Percentiles rank a stretch among this genome's conserved stretches.
phyloP scores from a whole-genome alignment of 257 asterid genomes.

The Solanum medicagineum region DNA sequence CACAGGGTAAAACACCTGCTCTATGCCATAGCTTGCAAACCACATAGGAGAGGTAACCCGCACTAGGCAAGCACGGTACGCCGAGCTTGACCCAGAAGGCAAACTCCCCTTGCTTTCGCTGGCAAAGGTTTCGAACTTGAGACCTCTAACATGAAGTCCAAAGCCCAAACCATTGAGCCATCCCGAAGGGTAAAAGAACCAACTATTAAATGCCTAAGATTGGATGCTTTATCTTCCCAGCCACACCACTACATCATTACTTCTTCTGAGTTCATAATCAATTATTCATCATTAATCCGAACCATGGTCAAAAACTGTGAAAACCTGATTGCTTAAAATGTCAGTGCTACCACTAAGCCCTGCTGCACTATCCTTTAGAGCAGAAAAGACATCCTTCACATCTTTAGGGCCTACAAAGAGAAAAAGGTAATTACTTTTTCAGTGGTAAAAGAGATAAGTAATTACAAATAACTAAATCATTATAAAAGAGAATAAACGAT shows the following conservation, averaged over 20 bases:
- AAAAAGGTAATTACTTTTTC: constrained; percentile 5
- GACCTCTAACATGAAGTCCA: too few species aligned
- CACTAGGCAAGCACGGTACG: too few species aligned
- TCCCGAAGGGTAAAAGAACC: too few species aligned
- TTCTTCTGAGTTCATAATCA: background rate
- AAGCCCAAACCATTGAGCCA: too few species aligned
- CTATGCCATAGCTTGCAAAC: too few species aligned
- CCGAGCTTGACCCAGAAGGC: too few species aligned
- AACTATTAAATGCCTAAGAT: background rate
- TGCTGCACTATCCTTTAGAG: constrained; percentile 54
- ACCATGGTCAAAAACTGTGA: background rate
- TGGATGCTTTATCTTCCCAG: background rate
- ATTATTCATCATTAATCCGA: background rate
- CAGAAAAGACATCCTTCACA: constrained; percentile 54
- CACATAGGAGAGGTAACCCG: too few species aligned
- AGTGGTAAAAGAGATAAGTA: background rate
- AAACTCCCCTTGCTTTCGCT: too few species aligned
- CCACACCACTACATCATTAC: background rate
- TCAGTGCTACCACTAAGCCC: constrained; percentile 42
- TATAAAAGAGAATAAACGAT: background rate
- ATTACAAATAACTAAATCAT: background rate
- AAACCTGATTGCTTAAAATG: constrained; percentile 64
- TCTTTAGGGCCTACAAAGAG: constrained; percentile 72
- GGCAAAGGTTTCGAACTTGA: too few species aligned
- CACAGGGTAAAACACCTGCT: too few species aligned